A percentile compares a stretch with the other conserved stretches of the same genome.
Evolutionary conservation across 768 basidiomycete genomes (phyloP).

Genomic region (Pulveroboletus ravenelii): DNA sequence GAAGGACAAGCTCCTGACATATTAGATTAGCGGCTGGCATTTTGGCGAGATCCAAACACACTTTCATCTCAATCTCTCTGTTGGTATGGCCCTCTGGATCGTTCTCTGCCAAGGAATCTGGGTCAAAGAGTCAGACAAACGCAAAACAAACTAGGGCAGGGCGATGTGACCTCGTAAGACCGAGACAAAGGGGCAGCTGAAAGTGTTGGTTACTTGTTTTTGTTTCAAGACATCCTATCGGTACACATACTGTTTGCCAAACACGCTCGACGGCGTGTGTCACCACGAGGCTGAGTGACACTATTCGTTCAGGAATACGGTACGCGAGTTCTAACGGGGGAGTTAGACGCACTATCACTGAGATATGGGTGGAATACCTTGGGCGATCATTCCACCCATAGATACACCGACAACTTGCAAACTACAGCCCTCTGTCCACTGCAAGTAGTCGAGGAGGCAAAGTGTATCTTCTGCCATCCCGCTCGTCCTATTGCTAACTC

Average conservation of each 20-base stretch:
- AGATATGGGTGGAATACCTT: constrained; percentile 41
- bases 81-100: constrained; percentile 63
- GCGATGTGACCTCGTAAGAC: constrained; percentile 32
- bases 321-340: constrained; percentile 54
- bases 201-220: neutral
- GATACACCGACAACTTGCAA: constrained; percentile 73
- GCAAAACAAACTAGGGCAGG: neutral
- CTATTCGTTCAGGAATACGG: constrained; percentile 61
- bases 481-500: constrained; percentile 44
- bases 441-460: constrained; percentile 61
- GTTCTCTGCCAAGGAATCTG: constrained; percentile 44
- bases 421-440: constrained; percentile 59
- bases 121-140: constrained; percentile 4
- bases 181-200: constrained; percentile 39
- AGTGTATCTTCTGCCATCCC: constrained; percentile 76
- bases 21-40: neutral
- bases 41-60: constrained; percentile 20
- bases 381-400: constrained; percentile 81
- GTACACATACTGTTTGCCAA: constrained; percentile 59
- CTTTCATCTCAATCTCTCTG: constrained; percentile 52
- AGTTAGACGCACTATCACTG: neutral
- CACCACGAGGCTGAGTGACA: constrained; percentile 61
- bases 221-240: neutral
- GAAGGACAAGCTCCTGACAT: constrained; percentile 38
- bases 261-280: constrained; percentile 61